Base-by-base conservation (phyloP, 2,329 filamentous ascomycete genomes). In the Fusarium sp. region DNA sequence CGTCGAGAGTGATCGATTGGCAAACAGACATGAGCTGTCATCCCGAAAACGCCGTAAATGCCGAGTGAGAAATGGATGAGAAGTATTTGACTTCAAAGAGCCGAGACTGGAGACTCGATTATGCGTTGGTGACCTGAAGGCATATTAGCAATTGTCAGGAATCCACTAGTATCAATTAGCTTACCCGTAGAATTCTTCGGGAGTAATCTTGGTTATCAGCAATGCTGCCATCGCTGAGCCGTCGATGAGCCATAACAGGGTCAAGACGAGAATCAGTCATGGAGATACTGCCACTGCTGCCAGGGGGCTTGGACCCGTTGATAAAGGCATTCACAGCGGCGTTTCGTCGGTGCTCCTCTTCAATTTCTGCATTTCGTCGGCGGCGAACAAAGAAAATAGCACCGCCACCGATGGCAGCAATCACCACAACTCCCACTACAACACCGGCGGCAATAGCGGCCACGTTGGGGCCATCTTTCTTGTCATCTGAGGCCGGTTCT, bases 131-230 rank as follows among this genome's bases (percentile, higher is more conserved):
- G 65, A 89, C 87, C 87, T 88, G 16, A 9, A 15, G 5, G 24
- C 20, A 6, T 42, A 68, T 76, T 70, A 78, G 70, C 46, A 51
- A 12, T 30, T 16, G 15, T 46, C 20, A 20, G 22, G 4, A 47
- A 24, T 30, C 27, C 2, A 22, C 10, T 8, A 27, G 3, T 14
- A 10, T 6, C 2, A 2, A 12, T 51, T n/a, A 61, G 83, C 88
- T 73, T 87, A 97, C 95, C 90, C 97, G 93, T 78, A 98, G 88
- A 81, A 98, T 98, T 83, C 93, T 92, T 83, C 95, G 90, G 69
- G 95, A 98, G 83, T 97, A 98, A 81, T 98, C 95, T 82, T 97
- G 90, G 82, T 98, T 97, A 80, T 98, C 95, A 55, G 95, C 95
- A 80, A 98, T 98, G 81, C 95, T 98, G 74, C 95, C 95, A 77